Conservation (phyloP, 306 rosid species). For the Medicago arabica region DNA sequence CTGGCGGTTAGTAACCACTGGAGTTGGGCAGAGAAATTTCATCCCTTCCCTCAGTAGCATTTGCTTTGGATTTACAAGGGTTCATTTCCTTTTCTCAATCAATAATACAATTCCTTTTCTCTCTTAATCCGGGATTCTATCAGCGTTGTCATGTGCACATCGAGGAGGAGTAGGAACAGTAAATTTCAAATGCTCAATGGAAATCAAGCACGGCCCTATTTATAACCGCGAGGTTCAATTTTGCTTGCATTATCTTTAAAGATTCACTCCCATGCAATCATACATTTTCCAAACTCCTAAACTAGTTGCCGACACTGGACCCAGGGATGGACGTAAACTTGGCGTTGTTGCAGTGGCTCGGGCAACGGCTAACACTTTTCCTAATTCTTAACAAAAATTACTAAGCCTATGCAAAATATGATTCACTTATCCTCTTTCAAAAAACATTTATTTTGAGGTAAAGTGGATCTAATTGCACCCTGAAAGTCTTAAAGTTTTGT, state of each 20-base stretch:
- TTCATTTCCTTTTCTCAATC: too few species aligned
- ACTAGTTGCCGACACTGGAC: not conserved
- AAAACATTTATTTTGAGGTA: not conserved
- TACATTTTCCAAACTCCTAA: conserved; percentile 10
- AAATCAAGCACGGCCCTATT: conserved; percentile 22
- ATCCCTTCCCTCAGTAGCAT: too few species aligned
- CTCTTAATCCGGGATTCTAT: too few species aligned
- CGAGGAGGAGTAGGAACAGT: not conserved
- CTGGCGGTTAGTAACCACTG: too few species aligned
- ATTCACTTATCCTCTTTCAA: not conserved
- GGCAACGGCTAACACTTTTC: not conserved
- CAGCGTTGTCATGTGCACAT: not conserved
- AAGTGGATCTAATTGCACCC: not conserved
- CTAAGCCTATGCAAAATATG: not conserved
- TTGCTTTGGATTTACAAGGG: too few species aligned
- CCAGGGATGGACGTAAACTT: not conserved
- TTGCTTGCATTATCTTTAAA: not conserved
- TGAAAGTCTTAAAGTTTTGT: not conserved
- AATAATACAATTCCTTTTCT: too few species aligned
- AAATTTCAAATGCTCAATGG: not conserved
- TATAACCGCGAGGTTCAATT: too few species aligned
- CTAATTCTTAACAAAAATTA: not conserved
- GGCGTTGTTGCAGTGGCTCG: not conserved
- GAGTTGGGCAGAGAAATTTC: too few species aligned
- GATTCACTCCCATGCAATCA: not conserved